Conservation (phyloP, 1,284 basidiomycete genomes). For the Malassezia restricta region DNA sequence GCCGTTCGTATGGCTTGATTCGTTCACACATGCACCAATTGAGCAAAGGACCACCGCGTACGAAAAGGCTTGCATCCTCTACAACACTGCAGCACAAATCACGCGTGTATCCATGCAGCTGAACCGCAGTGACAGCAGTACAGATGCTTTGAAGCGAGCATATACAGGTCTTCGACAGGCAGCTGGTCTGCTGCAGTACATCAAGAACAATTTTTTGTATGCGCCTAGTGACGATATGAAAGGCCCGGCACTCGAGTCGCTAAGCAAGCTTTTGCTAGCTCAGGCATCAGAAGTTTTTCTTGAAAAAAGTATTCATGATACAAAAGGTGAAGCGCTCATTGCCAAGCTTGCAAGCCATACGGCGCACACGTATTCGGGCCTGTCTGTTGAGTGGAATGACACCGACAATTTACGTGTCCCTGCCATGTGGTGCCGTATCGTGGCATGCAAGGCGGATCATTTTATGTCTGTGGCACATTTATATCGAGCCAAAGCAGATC, state of each 20-base stretch:
- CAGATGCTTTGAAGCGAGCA: constrained; percentile 81
- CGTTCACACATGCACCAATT: constrained; percentile 78
- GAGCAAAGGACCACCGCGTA: constrained; percentile 92
- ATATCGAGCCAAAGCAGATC: constrained; percentile 70
- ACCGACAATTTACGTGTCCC: constrained; percentile 59
- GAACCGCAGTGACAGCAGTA: constrained; percentile 48
- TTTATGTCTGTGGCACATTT: constrained; percentile 78
- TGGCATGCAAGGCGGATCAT: constrained; percentile 75
- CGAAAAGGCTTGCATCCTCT: constrained; percentile 95
- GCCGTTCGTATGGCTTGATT: constrained; percentile 88
- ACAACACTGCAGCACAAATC: constrained; percentile 88
- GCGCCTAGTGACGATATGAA: constrained; percentile 94
- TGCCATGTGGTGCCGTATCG: neutral
- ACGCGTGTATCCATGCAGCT: constrained; percentile 74
- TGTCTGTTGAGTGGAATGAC: constrained; percentile 83
- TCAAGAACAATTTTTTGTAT: constrained; percentile 98
- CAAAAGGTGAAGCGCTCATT: constrained; percentile 55
- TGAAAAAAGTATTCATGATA: constrained; percentile 64
- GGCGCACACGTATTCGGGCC: constrained; percentile 63
- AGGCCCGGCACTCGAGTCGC: constrained; percentile 82
- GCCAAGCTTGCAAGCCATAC: constrained; percentile 76
- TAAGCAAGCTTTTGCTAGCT: constrained; percentile 71
- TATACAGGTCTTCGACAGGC: constrained; percentile 86
- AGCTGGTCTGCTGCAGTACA: constrained; percentile 93
- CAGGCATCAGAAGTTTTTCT: constrained; percentile 94